Conservation (phyloP, 345 rosid genomes). For the Jatropha curcas region DNA sequence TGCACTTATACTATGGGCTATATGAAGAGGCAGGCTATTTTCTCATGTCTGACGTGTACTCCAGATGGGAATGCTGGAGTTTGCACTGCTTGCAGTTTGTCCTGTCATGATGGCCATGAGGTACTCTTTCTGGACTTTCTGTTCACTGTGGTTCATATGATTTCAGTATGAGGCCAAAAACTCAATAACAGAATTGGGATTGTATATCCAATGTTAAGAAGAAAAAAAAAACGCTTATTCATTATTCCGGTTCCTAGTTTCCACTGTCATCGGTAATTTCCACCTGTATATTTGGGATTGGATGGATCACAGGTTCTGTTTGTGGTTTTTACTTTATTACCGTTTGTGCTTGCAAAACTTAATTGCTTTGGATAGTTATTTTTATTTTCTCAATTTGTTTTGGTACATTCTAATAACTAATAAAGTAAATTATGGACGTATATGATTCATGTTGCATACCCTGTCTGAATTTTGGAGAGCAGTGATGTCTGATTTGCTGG, state of each 20-base stretch:
- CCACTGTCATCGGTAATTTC: not conserved
- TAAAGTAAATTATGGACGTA: not conserved
- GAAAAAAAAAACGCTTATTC: not conserved
- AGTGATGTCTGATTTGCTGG: not conserved
- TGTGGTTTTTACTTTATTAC: not conserved
- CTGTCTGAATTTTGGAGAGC: not conserved
- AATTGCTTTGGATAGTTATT: not conserved
- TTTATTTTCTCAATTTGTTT: too few relatives aligned
- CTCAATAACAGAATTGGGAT: not conserved
- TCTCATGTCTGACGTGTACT: slow-evolving; percentile 90
- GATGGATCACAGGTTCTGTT: not conserved
- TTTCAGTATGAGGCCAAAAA: not conserved
- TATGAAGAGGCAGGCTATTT: slow-evolving; percentile 91
- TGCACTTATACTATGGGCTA: slow-evolving; percentile 86
- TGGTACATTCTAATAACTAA: not conserved
- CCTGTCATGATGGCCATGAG: slow-evolving; percentile 98
- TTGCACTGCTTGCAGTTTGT: slow-evolving; percentile 92
- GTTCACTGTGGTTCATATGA: not conserved
- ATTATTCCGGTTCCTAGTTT: not conserved
- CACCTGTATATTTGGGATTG: not conserved
- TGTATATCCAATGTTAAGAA: not conserved
- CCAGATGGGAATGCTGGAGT: slow-evolving; percentile 91
- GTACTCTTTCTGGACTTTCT: slow-evolving; percentile 31
- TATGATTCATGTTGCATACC: not conserved
- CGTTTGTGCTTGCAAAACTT: not conserved